Evolutionary conservation across 495 filamentous ascomycete genomes (phyloP).

Genomic region (Lophiostoma macrostomum): DNA sequence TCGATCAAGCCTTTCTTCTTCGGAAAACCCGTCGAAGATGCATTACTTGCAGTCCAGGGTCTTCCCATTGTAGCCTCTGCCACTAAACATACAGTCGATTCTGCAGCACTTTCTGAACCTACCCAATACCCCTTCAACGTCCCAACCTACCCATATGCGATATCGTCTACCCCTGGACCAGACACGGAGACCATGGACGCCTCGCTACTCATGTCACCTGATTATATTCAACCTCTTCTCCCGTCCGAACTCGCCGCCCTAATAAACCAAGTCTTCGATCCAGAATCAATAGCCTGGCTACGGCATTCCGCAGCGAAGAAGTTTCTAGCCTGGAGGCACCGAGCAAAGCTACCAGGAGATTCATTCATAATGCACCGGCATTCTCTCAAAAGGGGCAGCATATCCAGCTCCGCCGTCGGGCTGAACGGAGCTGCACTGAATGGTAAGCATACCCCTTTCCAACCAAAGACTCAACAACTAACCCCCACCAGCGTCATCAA

Average conservation of each 20-base stretch:
- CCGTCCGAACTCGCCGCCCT: conserved; percentile 71
- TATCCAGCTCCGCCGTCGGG: conserved; percentile 19
- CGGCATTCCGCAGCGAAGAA: conserved; percentile 85
- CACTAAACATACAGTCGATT: not conserved
- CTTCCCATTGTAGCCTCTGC: conserved; percentile 8
- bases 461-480: conserved; percentile 1
- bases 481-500: conserved; percentile 20
- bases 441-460: not conserved
- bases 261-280: conserved; percentile 71
- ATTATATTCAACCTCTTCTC: conserved; percentile 83
- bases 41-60: conserved; percentile 21
- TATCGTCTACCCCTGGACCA: conserved; percentile 72
- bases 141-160: conserved; percentile 59
- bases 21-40: conserved; percentile 38
- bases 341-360: conserved; percentile 18
- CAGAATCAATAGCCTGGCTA: conserved; percentile 78
- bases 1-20: conserved; percentile 71
- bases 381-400: conserved; percentile 4
- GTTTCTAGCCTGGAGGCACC: conserved; percentile 50
- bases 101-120: not conserved
- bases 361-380: conserved; percentile 24
- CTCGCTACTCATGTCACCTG: conserved; percentile 87
- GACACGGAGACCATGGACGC: conserved; percentile 94
- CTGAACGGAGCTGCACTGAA: conserved; percentile 15
- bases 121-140: conserved; percentile 10